Conservation (phyloP, 176 grass and related monocot genomes). For the sorghum (Sorghum bicolor) region Sorghum_bicolor_NCBIv3 NC_012878.2:54451001-54451500, state of each 20-base stretch:
- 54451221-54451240: background rate
- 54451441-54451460: constrained; percentile 4
- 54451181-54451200: constrained; percentile 15
- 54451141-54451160: constrained; percentile 49
- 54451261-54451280: constrained; percentile 50
- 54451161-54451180: constrained; percentile 52
- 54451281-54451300: constrained; percentile 22
- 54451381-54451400: constrained; percentile 17
- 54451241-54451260: constrained; percentile 16
- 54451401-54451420: background rate
- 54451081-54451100: constrained; percentile 98
- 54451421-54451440: constrained; percentile 32
- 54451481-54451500: constrained; percentile 55
- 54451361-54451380: constrained; percentile 71
- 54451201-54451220: constrained; percentile 6
- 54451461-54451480: constrained; percentile 60
- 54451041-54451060: background rate
- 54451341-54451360: constrained; percentile 85
- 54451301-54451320: constrained; percentile 65
- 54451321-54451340: constrained; percentile 73
- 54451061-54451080: constrained; percentile 45
- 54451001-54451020: constrained; percentile 2
- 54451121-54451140: constrained; percentile 51
- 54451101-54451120: constrained; percentile 58
- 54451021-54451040: background rate